Conservation (phyloP, 2,329 filamentous ascomycete species). For the Tolypocladium amazonense region DNA sequence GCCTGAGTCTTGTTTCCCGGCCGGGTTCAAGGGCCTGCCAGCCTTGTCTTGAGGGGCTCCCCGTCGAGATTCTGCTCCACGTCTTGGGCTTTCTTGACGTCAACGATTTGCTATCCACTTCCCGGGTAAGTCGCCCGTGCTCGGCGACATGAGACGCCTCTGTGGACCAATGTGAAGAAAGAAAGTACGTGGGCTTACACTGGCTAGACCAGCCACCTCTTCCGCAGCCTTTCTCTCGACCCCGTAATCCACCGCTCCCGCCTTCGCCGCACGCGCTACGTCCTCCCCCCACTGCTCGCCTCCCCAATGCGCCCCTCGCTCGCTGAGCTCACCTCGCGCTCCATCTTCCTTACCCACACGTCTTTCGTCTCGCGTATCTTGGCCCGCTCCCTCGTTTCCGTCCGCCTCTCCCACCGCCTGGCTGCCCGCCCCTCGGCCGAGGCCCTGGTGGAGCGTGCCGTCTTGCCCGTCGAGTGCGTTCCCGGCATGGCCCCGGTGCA, state of each 20-base stretch:
- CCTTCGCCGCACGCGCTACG: conserved; percentile 42
- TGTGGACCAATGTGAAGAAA: background rate
- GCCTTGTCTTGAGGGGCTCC: conserved; percentile 29
- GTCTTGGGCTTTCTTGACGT: conserved; percentile 48
- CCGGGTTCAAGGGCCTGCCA: background rate
- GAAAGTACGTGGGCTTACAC: background rate
- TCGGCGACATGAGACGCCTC: background rate
- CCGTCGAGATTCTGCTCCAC: conserved; percentile 46
- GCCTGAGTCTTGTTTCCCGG: background rate
- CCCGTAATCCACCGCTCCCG: conserved; percentile 56
- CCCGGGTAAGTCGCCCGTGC: conserved; percentile 32
- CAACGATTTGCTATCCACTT: conserved; percentile 42
- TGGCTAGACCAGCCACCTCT: conserved; percentile 46
- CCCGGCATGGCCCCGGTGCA: conserved; percentile 28
- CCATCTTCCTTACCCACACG: conserved; percentile 58
- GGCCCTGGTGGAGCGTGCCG: conserved; percentile 50
- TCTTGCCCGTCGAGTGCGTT: conserved; percentile 55
- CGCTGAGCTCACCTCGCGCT: conserved; percentile 49
- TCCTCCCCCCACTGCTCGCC: conserved; percentile 44
- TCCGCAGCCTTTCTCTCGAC: conserved; percentile 50
- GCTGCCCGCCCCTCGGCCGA: conserved; percentile 48
- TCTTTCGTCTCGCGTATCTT: conserved; percentile 54
- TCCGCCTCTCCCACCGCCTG: conserved; percentile 52
- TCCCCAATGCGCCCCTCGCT: conserved; percentile 48
- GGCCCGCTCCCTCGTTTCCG: conserved; percentile 52